Evolutionary conservation across 352 stramenopile genomes (phyloP).

Genomic region (Globisporangium cederbergense): DNA sequence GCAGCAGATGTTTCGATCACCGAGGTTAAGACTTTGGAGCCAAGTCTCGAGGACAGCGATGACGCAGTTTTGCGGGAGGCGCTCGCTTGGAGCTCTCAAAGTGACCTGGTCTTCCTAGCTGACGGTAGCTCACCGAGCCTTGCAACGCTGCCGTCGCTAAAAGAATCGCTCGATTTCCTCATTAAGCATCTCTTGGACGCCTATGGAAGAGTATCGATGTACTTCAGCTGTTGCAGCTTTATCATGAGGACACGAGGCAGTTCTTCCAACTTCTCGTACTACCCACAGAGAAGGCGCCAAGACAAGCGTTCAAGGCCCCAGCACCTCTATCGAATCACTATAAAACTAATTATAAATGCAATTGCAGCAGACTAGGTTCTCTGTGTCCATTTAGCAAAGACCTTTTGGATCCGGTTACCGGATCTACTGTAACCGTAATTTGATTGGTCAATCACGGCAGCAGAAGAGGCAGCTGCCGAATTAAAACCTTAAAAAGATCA

Average conservation of each 20-base stretch:
- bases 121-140: background rate
- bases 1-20: no score
- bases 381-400: no score
- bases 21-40: background rate
- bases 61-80: background rate
- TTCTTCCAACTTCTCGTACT: background rate
- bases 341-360: no score
- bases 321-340: background rate
- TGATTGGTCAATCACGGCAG: no score
- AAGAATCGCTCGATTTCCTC: conserved; percentile 34
- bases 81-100: background rate
- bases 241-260: background rate
- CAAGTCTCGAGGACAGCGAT: background rate
- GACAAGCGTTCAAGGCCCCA: background rate
- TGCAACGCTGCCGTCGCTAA: conserved; percentile 14
- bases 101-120: background rate
- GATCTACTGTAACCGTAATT: no score
- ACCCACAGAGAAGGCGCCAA: background rate
- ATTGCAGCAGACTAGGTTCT: no score
- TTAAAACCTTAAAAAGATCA: no score
- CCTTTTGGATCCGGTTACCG: no score
- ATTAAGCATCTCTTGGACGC: conserved; percentile 9
- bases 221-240: background rate
- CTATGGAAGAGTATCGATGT: background rate
- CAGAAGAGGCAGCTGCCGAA: no score